Base-by-base conservation (phyloP, 1,284 basidiomycete genomes). In the Sphaerobolus stellatus region DNA sequence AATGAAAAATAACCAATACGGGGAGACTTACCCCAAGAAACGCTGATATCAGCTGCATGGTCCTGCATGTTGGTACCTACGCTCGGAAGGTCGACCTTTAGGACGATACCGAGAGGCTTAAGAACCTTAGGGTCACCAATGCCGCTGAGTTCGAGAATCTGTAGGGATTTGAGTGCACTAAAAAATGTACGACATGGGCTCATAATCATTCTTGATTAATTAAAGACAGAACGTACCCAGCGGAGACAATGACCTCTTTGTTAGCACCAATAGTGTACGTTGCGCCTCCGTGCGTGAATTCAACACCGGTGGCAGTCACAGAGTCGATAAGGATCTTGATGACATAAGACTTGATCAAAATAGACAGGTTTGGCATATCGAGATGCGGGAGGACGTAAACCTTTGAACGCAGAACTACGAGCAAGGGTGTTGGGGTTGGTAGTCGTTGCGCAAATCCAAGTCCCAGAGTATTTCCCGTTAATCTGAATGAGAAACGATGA, bases 121-220 rank as follows among this genome's bases (percentile, higher is more conserved):
- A 75, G 62, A 20, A 71, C 58, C 2, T 58, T 57, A 0, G 54
- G 57, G 24, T 68, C 61, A 6, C 73, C 75, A 20, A 76, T 71
- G 7, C 75, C 75, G 5, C 71, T 73, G 9, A 75, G 66, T 57
- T 74, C 72, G 11, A 75, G 62, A 14, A 75, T 59, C 55, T 72
- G 63, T 11, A 64, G 65, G 3, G 65, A 63, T 61, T 60, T 68
- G 54, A 68, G 62, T 52, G 63, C 62, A 53, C 41, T 43, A n/a
- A n/a, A n/a, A n/a, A n/a, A n/a, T n/a, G n/a, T n/a, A 27, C 11
- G 13, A n/a, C 13, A 43, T 7, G 41, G 28, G 22, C 4, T 14
- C 13, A 22, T 24, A 13, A 27, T 5, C 3, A 4, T 14, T 43
- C 41, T 13, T 14, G 11, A 14, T 7, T 11, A 22, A 43, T 11